Conservation (phyloP, 352 stramenopile genomes). For the Pelagophyceae sp. region DNA sequence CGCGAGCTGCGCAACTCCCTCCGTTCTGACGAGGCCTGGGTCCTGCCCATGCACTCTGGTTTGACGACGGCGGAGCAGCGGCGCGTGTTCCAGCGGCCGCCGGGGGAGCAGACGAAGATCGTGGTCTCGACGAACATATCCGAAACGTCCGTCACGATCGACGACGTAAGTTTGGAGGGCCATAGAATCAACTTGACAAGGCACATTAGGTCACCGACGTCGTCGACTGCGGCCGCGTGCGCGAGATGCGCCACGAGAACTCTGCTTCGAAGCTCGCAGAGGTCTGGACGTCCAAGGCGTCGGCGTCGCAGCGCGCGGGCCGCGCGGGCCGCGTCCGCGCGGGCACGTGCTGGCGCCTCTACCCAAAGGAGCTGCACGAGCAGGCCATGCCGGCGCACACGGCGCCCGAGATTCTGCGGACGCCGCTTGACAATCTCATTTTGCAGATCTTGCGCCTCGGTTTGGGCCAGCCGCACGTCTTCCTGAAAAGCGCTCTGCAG, state of each 20-base stretch:
- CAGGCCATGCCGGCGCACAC: constrained; percentile 59
- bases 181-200: no score
- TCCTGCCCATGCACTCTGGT: constrained; percentile 87
- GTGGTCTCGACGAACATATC: constrained; percentile 93
- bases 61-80: constrained; percentile 84
- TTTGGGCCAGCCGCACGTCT: constrained; percentile 62
- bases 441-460: constrained; percentile 85
- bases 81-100: constrained; percentile 72
- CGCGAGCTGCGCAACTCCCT: constrained; percentile 25
- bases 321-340: constrained; percentile 76
- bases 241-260: constrained; percentile 51
- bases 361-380: constrained; percentile 60
- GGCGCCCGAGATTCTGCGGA: constrained; percentile 87
- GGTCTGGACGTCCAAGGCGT: constrained; percentile 47
- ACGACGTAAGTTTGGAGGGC: no score
- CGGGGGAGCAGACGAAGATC: constrained; percentile 81
- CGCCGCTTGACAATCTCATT: constrained; percentile 84
- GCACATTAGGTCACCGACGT: no score
- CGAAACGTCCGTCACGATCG: constrained; percentile 88
- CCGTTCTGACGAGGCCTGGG: constrained; percentile 57
- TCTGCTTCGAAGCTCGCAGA: constrained; percentile 57
- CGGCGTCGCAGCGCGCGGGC: constrained; percentile 45
- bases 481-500: constrained; percentile 79
- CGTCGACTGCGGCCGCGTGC: constrained; percentile 53
- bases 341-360: constrained; percentile 76